Evolutionary conservation across 768 basidiomycete species (phyloP).

Genomic region (Hypholoma fasciculare): DNA sequence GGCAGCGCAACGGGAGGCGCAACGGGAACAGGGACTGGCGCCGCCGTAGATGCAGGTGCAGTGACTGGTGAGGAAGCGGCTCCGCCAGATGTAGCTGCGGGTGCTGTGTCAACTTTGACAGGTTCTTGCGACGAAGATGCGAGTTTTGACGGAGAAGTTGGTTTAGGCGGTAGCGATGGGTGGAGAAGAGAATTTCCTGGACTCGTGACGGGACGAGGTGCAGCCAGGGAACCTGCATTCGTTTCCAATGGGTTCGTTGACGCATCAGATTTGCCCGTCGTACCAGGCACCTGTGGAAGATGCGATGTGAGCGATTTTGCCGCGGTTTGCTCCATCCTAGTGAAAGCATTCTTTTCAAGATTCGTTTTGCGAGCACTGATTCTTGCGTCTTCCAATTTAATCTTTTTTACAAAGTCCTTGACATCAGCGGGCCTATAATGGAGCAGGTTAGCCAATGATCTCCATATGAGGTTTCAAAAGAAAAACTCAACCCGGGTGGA

Average conservation of each 20-base stretch:
- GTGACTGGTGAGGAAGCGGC: slow-evolving; percentile 28
- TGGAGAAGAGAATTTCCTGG: slow-evolving; percentile 49
- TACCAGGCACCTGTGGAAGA: slow-evolving; percentile 12
- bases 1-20: slow-evolving; percentile 25
- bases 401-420: slow-evolving; percentile 71
- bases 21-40: slow-evolving; percentile 23
- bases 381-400: slow-evolving; percentile 63
- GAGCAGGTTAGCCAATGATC: slow-evolving; percentile 5
- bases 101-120: slow-evolving; percentile 19
- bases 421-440: slow-evolving; percentile 64
- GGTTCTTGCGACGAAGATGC: slow-evolving; percentile 24
- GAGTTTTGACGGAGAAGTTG: slow-evolving; percentile 42
- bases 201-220: slow-evolving; percentile 30
- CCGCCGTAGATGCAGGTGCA: slow-evolving; percentile 18
- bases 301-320: slow-evolving; percentile 19
- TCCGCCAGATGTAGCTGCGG: slow-evolving; percentile 17
- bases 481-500: slow-evolving; percentile 46
- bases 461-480: neutral
- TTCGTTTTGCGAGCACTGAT: slow-evolving; percentile 54
- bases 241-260: slow-evolving; percentile 9
- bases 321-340: slow-evolving; percentile 25
- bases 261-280: slow-evolving; percentile 6
- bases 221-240: slow-evolving; percentile 13
- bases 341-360: slow-evolving; percentile 30
- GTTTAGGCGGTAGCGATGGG: slow-evolving; percentile 74